Evolutionary conservation across 108 stramenopile genomes (phyloP).

Genomic region (Skeletonema menzelii): DNA sequence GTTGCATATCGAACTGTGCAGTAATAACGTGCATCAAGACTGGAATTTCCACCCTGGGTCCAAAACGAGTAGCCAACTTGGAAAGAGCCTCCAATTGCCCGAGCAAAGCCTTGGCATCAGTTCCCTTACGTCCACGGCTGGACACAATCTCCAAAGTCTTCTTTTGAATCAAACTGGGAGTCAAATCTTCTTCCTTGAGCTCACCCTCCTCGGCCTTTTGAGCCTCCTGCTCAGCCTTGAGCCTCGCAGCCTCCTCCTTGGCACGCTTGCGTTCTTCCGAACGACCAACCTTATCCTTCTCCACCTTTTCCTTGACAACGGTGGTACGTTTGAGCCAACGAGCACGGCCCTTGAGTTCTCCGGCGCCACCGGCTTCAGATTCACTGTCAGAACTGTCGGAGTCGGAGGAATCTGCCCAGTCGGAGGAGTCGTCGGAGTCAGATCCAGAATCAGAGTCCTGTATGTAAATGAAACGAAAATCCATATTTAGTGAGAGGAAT

Average conservation of each 20-base stretch:
- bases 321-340: constrained; percentile 93
- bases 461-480: background rate
- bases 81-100: constrained; percentile 88
- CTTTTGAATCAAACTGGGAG: constrained; percentile 64
- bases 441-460: constrained; percentile 33
- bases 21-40: constrained; percentile 95
- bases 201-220: constrained; percentile 19
- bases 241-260: constrained; percentile 47
- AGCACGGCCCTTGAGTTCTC: constrained; percentile 93
- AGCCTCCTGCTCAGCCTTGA: constrained; percentile 45
- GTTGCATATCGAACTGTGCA: constrained; percentile 91
- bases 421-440: constrained; percentile 51
- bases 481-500: constrained; percentile 5
- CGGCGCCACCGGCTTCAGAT: constrained; percentile 53
- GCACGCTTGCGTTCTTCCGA: constrained; percentile 50
- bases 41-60: constrained; percentile 91
- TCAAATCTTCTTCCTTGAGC: constrained; percentile 67
- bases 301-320: constrained; percentile 75
- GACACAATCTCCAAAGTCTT: constrained; percentile 88
- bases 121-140: constrained; percentile 89
- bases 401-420: constrained; percentile 55
- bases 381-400: constrained; percentile 57
- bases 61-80: constrained; percentile 75
- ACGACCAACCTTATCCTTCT: constrained; percentile 69
- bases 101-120: constrained; percentile 74